Conservation (phyloP, 305 asterid genomes). For the Fraxinus angustifolia region DNA sequence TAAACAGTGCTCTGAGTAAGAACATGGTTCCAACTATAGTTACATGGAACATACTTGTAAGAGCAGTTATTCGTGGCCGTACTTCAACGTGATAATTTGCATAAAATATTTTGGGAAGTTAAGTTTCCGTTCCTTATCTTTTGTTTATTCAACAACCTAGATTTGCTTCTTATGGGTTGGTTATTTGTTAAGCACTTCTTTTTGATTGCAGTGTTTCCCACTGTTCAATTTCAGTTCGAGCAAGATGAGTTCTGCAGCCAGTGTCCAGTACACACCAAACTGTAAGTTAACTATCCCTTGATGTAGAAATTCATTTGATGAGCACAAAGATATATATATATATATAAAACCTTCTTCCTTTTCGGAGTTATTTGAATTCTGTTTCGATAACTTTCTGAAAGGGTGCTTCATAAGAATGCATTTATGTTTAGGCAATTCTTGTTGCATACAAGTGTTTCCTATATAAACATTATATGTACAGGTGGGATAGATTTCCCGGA, state of each 20-base stretch:
- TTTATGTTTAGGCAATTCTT: neutral
- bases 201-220: constrained; percentile 18
- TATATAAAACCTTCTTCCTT: neutral
- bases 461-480: neutral
- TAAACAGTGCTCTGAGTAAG: constrained; percentile 58
- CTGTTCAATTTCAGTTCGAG: neutral
- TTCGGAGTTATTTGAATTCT: neutral
- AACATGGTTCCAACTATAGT: constrained; percentile 60
- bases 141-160: constrained; percentile 3
- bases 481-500: neutral
- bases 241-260: neutral
- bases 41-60: constrained; percentile 87
- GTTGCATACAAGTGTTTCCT: neutral
- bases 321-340: neutral
- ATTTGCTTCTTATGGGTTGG: neutral
- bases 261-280: neutral
- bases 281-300: constrained; percentile 5
- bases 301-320: neutral
- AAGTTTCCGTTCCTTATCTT: constrained; percentile 18
- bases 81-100: constrained; percentile 25
- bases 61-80: constrained; percentile 58
- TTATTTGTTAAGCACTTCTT: constrained; percentile 6
- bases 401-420: neutral
- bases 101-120: constrained; percentile 25
- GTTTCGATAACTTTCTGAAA: neutral